A percentile compares a stretch with the other conserved stretches of the same genome.
Evolutionary conservation across 1,284 basidiomycete species (phyloP).

Genomic region (Boletus semigastroideus): DNA sequence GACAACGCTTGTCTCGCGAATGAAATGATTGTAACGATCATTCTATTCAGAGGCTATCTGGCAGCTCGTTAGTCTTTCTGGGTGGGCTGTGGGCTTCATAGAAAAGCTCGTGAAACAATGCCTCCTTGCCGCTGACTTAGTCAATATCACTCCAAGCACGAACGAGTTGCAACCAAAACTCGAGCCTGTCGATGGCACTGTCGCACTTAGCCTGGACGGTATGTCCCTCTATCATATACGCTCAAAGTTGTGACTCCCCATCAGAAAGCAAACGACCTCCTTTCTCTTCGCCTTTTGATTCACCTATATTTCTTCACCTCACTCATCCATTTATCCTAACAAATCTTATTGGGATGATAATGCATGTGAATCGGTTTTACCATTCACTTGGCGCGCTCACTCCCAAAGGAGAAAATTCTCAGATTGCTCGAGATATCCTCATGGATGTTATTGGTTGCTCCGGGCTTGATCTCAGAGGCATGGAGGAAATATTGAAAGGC

Average conservation of each 20-base stretch:
- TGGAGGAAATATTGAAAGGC: conserved; percentile 49
- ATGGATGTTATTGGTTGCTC: conserved; percentile 61
- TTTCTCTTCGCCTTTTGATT: conserved; percentile 23
- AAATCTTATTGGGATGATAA: conserved; percentile 47
- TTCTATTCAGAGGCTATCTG: conserved; percentile 56
- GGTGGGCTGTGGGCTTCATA: conserved; percentile 60
- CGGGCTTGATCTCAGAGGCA: conserved; percentile 54
- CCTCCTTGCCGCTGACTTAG: conserved; percentile 43
- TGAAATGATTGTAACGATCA: conserved; percentile 2
- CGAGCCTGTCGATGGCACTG: conserved; percentile 27
- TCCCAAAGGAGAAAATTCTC: conserved; percentile 56
- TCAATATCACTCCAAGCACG: conserved; percentile 10
- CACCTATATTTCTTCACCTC: conserved; percentile 54
- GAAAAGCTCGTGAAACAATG: conserved; percentile 65
- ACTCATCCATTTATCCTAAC: conserved; percentile 58
- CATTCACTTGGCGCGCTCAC: conserved; percentile 49
- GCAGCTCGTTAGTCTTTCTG: conserved; percentile 60
- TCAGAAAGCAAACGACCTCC: conserved; percentile 18
- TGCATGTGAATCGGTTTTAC: conserved; percentile 58
- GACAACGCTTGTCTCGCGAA: conserved; percentile 5
- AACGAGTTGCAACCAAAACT: conserved; percentile 22
- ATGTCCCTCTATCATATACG: conserved; percentile 2
- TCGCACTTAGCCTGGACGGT: conserved; percentile 23
- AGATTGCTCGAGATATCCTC: conserved; percentile 61
- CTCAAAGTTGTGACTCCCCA: conserved; percentile 3